phyloP scores from a whole-genome alignment of 208 protist genomes.

The Leishmania major region DNA sequence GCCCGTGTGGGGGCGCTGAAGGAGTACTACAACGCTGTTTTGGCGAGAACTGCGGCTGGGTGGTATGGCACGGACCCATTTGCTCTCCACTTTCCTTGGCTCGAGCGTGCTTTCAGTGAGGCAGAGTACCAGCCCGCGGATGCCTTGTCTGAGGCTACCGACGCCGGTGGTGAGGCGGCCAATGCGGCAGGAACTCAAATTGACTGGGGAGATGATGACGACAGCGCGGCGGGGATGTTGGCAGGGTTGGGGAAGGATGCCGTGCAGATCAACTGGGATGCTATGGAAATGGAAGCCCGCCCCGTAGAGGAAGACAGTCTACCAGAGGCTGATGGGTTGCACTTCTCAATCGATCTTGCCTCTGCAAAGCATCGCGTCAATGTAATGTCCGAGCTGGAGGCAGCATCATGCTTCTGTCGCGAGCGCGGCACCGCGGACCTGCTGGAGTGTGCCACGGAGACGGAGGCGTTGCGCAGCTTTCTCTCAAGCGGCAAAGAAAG shows the following conservation, averaged over 20 bases:
- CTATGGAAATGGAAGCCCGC: constrained; percentile 23
- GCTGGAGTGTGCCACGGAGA: constrained; percentile 1
- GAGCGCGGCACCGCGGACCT: constrained; percentile 33
- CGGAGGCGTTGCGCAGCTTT: constrained; percentile 14
- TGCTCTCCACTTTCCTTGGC: constrained; percentile 64
- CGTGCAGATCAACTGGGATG: constrained; percentile 41
- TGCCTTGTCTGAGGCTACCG: not conserved
- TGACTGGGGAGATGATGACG: constrained; percentile 68
- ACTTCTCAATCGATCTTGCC: constrained; percentile 51
- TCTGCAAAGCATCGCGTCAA: constrained; percentile 39
- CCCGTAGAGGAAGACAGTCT: constrained; percentile 26
- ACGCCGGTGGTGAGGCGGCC: not conserved
- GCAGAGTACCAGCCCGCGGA: constrained; percentile 15
- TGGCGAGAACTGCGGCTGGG: constrained; percentile 34
- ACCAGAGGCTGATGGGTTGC: constrained; percentile 16
- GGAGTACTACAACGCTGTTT: constrained; percentile 40
- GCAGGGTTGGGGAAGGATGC: constrained; percentile 1
- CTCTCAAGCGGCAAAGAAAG: constrained; percentile 48
- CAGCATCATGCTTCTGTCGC: constrained; percentile 51
- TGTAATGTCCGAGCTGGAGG: constrained; percentile 55
- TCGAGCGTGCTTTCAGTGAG: constrained; percentile 34
- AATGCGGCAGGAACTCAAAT: constrained; percentile 41
- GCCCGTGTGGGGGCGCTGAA: constrained; percentile 33
- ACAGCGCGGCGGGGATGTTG: not conserved
- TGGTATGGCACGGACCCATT: constrained; percentile 41